Base-by-base conservation (phyloP, 2,329 filamentous ascomycete species). In the Pyrenophora tritici-repentis region DNA sequence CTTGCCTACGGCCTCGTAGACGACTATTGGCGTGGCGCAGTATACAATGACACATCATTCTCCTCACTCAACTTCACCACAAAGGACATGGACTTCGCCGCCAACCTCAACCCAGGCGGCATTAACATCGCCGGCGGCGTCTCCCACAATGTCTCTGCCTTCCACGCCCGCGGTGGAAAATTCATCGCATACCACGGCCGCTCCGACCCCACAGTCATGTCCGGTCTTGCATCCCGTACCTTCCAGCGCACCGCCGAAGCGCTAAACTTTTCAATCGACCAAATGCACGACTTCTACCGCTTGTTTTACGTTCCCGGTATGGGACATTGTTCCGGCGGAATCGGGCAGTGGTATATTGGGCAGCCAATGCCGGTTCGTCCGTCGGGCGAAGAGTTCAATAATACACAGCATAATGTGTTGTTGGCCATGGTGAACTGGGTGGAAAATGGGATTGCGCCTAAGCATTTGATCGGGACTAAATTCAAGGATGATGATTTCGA, bases 251-350 rank as follows among this genome's bases (percentile, higher is more conserved):
- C 80, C 1, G 47, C 63, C 6, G 50, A 50, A 20, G 35, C 47
- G 13, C 40, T 52, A 3, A 38, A 53, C 10, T 54, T 68, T 0
- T 43, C 61, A 1, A 32, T 57, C 1, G 42, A 49, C 0, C 56
- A 70, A 45, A 57, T 78, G 18, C 73, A 78, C 47, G 59, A 64
- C 1, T 78, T 76, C 53, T 75, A 78, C 53, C 73, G 79, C 35
- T 75, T 75, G 64, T 83, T 83, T 69, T 75, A 75, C 26, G 78
- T 76, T 63, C 76, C 58, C 49, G 81, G 80, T 6, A 78, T 81
- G 76, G 70, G 65, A 3, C 81, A 83, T 64, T 83, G 80, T 62
- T 56, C 52, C 33, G 73, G 73, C 10, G 80, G 81, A 3, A 64
- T 59, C 1, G 78, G 79, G 0, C 78, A 78, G 4, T 65, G 55